Evolutionary conservation across 179 eudicot genomes (phyloP).

Genomic region (Pouteria campechiana): DNA sequence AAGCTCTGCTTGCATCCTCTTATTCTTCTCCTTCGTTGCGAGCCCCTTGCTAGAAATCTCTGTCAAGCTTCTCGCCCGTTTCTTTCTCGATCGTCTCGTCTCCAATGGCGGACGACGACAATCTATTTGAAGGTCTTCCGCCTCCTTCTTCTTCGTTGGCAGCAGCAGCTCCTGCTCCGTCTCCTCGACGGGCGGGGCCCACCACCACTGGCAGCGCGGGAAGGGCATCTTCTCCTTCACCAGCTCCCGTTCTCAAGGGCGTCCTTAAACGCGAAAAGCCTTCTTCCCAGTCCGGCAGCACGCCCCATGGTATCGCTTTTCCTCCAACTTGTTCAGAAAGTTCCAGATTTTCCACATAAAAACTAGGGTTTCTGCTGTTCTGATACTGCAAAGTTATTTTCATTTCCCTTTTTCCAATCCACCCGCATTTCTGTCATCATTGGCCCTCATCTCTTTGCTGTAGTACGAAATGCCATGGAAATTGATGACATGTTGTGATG

Average conservation of each 20-base stretch:
- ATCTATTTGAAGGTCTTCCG: slow-evolving; percentile 19
- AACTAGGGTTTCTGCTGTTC: neutral
- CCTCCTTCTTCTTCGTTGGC: too few species aligned
- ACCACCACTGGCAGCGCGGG: neutral
- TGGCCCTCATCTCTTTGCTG: neutral
- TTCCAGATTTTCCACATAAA: neutral
- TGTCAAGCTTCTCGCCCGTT: slow-evolving; percentile 8
- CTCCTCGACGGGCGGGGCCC: neutral
- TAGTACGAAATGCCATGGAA: neutral
- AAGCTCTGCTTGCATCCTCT: too few species aligned
- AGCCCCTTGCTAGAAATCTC: too few species aligned
- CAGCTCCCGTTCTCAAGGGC: slow-evolving; percentile 32
- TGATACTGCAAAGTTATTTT: neutral
- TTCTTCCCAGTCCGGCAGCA: slow-evolving; percentile 25
- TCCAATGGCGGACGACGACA: slow-evolving; percentile 5
- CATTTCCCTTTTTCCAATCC: too few species aligned
- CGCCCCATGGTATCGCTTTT: neutral
- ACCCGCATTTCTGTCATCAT: neutral
- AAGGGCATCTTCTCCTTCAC: slow-evolving; percentile 8
- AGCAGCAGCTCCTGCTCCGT: slow-evolving; percentile 5
- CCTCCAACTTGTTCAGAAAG: neutral
- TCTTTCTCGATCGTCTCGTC: too few species aligned
- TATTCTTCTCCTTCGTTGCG: too few species aligned
- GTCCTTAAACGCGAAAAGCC: slow-evolving; percentile 39
- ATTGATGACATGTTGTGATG: too few species aligned